Base-by-base conservation (phyloP, 2,329 filamentous ascomycete species). In the Colletotrichum lentis region DNA sequence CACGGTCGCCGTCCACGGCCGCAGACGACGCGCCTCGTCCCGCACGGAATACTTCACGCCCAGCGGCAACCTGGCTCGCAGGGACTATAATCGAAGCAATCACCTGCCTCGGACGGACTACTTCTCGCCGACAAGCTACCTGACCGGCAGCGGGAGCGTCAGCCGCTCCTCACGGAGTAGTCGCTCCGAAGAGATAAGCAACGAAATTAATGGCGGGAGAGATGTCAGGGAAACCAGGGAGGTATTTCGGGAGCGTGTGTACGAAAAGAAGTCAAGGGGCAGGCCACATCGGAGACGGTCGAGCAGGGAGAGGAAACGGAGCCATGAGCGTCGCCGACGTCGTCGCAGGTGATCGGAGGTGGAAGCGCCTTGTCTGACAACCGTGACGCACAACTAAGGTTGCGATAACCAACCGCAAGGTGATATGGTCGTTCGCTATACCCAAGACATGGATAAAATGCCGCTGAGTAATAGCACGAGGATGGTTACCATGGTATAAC, bases 191-290 rank as follows among this genome's bases (percentile, higher is more conserved):
- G 57, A 60, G 46, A 60, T 60, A 1, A 52, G 18, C 57, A 60
- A 60, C 22, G 57, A 60, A 35, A 52, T 60, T 22, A 52, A 31
- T 3, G 35, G 35, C 3, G 46, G 44, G 14, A 50, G 46, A 8
- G 57, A 50, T 11, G 31, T 31, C 31, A 39, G 46, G 46, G 46
- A 27, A 52, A 60, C 20, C 4, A 60, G 57, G n/a, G 22, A 60
- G 35, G 16, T 60, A 24, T 41, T 60, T 24, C 57, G 57, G 11
- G 46, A 60, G 57, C 57, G 46, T 16, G 57, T 50, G 2, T 24
- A 50, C 37, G 63, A 69, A n/a, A 67, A 53, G 46, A 53, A 46
- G 6, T 62, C 41, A 12, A 47, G 52, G 39, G 58, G 58, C 6
- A 52, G 46, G 31, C 31, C 65, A 22, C 41, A 47, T 7, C 54